Percentiles rank a stretch among this genome's conserved stretches.
Conservation (phyloP, 2,329 filamentous ascomycete genomes). For the Pseudogymnoascus sp. region DNA sequence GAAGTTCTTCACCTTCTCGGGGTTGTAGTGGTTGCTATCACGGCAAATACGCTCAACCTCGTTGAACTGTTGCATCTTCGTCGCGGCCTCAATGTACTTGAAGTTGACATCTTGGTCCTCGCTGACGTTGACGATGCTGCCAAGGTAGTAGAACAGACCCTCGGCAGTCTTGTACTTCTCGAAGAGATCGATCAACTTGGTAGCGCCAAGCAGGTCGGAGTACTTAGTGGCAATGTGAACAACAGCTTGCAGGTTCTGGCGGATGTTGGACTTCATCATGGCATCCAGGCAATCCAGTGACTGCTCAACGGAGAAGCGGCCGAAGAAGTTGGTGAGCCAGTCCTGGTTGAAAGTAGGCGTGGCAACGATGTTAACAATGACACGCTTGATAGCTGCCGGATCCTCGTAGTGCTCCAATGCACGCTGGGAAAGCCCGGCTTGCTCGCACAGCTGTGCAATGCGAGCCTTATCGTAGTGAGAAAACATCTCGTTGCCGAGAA, state of each 20-base stretch:
- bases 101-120: conserved; percentile 95
- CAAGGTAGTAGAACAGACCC: conserved; percentile 96
- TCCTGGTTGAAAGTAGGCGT: conserved; percentile 83
- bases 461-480: conserved; percentile 89
- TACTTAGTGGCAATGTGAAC: conserved; percentile 97
- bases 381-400: conserved; percentile 80
- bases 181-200: conserved; percentile 81
- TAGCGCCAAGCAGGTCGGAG: conserved; percentile 87
- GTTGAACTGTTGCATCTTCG: conserved; percentile 84
- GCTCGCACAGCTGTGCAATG: conserved; percentile 86
- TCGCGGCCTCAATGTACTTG: conserved; percentile 98
- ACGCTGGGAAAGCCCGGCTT: conserved; percentile 78
- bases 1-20: conserved; percentile 98
- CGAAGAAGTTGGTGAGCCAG: conserved; percentile 89
- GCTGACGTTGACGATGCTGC: conserved; percentile 94
- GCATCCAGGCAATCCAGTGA: conserved; percentile 90
- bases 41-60: conserved; percentile 97
- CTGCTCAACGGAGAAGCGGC: conserved; percentile 89
- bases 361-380: conserved; percentile 73
- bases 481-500: conserved; percentile 97
- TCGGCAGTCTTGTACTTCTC: conserved; percentile 98
- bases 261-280: conserved; percentile 95
- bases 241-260: conserved; percentile 90
- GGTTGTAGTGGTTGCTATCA: conserved; percentile 83
- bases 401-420: conserved; percentile 95